phyloP scores from a whole-genome alignment of 1,284 basidiomycete genomes.

The Tausonia pullulans region DNA sequence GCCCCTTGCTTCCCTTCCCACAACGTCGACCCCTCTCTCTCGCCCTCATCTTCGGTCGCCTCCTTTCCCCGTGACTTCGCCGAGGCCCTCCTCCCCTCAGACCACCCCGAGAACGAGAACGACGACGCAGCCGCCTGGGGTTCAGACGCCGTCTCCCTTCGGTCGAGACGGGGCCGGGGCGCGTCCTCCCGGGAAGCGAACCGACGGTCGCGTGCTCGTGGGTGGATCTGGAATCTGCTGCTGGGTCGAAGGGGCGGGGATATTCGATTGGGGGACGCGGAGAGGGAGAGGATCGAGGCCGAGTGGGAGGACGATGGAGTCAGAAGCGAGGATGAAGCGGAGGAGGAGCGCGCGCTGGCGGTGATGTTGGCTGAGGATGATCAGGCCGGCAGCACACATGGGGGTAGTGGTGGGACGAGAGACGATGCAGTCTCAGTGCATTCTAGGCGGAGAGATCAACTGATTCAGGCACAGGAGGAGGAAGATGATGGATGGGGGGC shows the following conservation, averaged over 20 bases:
- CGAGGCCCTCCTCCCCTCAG: background rate
- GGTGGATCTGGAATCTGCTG: background rate
- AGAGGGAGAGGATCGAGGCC: too few species aligned
- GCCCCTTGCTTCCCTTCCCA: conserved; percentile 1
- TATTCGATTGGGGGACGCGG: too few species aligned
- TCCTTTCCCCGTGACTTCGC: background rate
- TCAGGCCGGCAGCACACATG: background rate
- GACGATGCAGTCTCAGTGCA: conserved; percentile 8
- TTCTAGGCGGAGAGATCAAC: too few species aligned
- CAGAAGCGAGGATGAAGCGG: conserved; percentile 36
- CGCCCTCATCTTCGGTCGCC: conserved; percentile 2
- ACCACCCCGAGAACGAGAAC: background rate
- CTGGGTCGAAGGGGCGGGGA: background rate
- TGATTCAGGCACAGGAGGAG: conserved; percentile 33
- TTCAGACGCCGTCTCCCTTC: conserved; percentile 1
- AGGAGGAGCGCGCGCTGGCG: conserved; percentile 41
- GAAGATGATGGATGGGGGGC: conserved; percentile 63
- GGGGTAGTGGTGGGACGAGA: background rate
- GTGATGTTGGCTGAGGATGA: background rate
- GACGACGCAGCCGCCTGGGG: conserved; percentile 10
- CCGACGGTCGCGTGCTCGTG: background rate
- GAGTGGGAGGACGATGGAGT: background rate
- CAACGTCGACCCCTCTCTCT: background rate
- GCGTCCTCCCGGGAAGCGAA: background rate
- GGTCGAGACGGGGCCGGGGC: background rate